Conservation (phyloP, 441 rosid genomes). For the Heliophila coronopifolia region DNA sequence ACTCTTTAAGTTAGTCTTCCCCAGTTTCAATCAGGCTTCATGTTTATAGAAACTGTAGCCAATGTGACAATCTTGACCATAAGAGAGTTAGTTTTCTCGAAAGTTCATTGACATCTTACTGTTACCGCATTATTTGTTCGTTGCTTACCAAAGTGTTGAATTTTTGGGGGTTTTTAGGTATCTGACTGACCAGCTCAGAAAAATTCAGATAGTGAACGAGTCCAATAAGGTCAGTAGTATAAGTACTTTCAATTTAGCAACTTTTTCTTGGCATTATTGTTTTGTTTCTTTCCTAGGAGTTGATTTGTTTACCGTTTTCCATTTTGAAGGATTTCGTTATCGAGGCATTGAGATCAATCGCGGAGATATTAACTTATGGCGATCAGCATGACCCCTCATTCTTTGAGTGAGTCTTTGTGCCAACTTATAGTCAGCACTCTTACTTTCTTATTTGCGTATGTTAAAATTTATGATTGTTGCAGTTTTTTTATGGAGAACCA, state of each 20-base stretch:
- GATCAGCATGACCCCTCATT: conserved; percentile 85
- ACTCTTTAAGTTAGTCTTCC: neutral
- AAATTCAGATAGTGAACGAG: conserved; percentile 67
- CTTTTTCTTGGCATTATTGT: neutral
- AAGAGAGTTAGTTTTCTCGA: neutral
- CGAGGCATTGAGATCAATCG: conserved; percentile 93
- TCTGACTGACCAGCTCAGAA: conserved; percentile 78
- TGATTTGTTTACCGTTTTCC: conserved; percentile 9
- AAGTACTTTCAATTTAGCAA: neutral
- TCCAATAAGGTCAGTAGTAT: conserved; percentile 59
- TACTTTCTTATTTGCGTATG: neutral
- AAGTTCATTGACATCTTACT: conserved; percentile 2
- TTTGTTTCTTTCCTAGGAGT: neutral
- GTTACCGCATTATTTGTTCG: neutral
- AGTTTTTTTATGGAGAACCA: conserved; percentile 98
- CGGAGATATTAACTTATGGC: conserved; percentile 95
- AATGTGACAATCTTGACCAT: neutral
- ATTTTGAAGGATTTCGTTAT: conserved; percentile 70
- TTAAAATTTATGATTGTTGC: conserved; percentile 15
- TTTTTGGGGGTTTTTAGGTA: conserved; percentile 39
- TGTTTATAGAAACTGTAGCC: neutral
- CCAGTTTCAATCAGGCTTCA: neutral
- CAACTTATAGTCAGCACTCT: neutral
- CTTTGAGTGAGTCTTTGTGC: conserved; percentile 68
- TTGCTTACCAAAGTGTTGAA: neutral